These are phyloP conservation scores for Epichloe elymi DNA, from an alignment of 2,329 filamentous ascomycete genomes.

Conservation along the genomic window DNA sequence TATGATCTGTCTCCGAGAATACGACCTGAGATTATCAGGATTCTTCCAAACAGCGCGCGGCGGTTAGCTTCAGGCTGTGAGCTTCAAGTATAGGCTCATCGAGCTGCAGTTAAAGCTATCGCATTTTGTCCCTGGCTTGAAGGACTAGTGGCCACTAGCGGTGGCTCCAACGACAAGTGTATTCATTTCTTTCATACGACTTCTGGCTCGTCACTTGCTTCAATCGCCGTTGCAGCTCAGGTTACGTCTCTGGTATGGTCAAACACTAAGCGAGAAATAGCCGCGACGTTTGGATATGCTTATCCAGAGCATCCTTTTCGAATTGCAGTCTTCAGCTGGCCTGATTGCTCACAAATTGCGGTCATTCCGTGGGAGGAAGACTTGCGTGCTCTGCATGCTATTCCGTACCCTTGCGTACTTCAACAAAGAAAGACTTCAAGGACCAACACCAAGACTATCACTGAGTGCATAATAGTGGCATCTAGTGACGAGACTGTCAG, in stretches of 20 bases:
- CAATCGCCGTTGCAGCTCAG: conserved; percentile 84
- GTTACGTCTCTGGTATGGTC: conserved; percentile 91
- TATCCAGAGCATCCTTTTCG: conserved; percentile 81
- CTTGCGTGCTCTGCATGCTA: conserved; percentile 72
- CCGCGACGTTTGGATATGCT: conserved; percentile 85
- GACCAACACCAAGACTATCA: conserved; percentile 15
- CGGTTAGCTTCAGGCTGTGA: conserved; percentile 42
- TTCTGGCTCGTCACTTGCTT: conserved; percentile 73
- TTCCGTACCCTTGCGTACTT: conserved; percentile 56
- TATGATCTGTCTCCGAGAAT: not conserved
- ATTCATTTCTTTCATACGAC: conserved; percentile 91
- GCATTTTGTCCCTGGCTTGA: conserved; percentile 93
- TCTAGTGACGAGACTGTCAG: conserved; percentile 86
- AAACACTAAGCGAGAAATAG: conserved; percentile 71
- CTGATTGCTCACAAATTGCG: conserved; percentile 73
- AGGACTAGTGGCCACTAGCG: conserved; percentile 76
- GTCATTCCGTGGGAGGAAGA: conserved; percentile 74
- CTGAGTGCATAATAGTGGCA: conserved; percentile 70
- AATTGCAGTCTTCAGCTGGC: conserved; percentile 91
- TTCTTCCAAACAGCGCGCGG: conserved; percentile 24
- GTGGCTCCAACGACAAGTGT: conserved; percentile 85
- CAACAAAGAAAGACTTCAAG: conserved; percentile 14
- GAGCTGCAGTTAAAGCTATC: conserved; percentile 88
- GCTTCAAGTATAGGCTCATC: conserved; percentile 63
- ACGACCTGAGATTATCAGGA: not conserved